phyloP scores from a whole-genome alignment of 768 basidiomycete genomes.

The Agaricus sinodeliciosus region DNA sequence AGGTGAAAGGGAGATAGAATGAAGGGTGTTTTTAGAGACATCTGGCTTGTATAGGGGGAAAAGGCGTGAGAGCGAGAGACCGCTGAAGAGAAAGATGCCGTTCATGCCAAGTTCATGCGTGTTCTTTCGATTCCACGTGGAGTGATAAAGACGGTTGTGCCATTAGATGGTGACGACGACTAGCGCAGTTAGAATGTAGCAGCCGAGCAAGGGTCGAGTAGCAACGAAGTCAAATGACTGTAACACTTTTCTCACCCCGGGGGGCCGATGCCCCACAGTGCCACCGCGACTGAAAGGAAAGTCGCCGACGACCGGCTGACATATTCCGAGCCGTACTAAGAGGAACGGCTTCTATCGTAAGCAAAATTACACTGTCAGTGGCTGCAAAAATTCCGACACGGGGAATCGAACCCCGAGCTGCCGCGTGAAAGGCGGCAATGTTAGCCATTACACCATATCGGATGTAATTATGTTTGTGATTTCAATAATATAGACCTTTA shows the following conservation, averaged over 20 bases:
- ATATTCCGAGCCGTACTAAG: too few relatives aligned
- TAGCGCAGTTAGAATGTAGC: too few relatives aligned
- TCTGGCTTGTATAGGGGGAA: neutral
- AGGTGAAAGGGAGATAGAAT: too few relatives aligned
- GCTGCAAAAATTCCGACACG: conserved; percentile 15
- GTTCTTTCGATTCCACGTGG: neutral
- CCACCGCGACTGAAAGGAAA: too few relatives aligned
- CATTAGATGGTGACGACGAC: too few relatives aligned
- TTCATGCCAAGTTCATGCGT: neutral
- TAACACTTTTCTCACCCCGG: too few relatives aligned
- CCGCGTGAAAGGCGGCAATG: conserved; percentile 49
- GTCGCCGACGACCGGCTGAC: too few relatives aligned
- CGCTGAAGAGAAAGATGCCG: neutral
- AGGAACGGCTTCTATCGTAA: too few relatives aligned
- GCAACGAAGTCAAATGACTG: too few relatives aligned
- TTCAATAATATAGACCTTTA: neutral
- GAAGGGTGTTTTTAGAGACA: neutral
- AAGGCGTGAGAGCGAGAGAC: neutral
- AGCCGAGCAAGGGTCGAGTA: too few relatives aligned
- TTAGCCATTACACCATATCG: conserved; percentile 52
- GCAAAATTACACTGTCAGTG: neutral
- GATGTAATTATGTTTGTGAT: conserved; percentile 3
- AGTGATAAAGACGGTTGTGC: neutral
- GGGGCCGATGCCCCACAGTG: too few relatives aligned
- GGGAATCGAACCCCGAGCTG: conserved; percentile 30